Evolutionary conservation across 2,329 filamentous ascomycete genomes (phyloP), one percentile per base, ranked within the genome.

Genomic region (Epichloe sylvatica): DNA sequence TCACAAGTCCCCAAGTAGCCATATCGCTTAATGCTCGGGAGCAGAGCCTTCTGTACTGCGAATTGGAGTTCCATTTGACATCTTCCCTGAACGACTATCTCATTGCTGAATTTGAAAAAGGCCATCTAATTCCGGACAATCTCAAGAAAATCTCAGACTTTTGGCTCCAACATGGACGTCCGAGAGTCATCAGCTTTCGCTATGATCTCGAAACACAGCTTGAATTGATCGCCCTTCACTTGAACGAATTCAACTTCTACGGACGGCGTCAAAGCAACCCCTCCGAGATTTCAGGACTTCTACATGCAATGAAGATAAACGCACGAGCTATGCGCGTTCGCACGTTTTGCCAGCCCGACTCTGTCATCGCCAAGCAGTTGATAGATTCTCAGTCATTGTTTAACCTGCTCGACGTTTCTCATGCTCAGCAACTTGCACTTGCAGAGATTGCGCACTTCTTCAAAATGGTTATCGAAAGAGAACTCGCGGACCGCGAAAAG

Each of bases 171-270:
- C 70, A 72, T 53, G 76, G 76, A 38, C 74, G 74, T 0, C 75
- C 76, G 5, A 70, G 68, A 49, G 76, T 80, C 8, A 62, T 76
- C 21, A 73, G 74, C 12, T 80, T 79, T 59, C 73, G 75, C 17
- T 80, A 77, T 59, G 76, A 81, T 52, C 60, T 80, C 2, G 76
- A 80, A 63, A 79, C 76, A 1, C 77, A 80, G 62, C 58, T 80
- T n/a, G 74, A 77, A 11, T 68, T 81, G 11, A 60, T 80, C 21
- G 57, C 61, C 15, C 58, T 73, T 8, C 77, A 80, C 54, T 59
- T 70, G 30, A 60, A 71, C 9, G 69, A 73, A 21, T 80, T 81
- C 56, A 70, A 69, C 35, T 80, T 80, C 62, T 73, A 75, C 56
- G 74, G 75, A 34, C 67, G 67, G 2, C 63, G 67, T 9, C 69